Conservation (phyloP, 2,329 filamentous ascomycete genomes). For the Aspergillaceae sp. region DNA sequence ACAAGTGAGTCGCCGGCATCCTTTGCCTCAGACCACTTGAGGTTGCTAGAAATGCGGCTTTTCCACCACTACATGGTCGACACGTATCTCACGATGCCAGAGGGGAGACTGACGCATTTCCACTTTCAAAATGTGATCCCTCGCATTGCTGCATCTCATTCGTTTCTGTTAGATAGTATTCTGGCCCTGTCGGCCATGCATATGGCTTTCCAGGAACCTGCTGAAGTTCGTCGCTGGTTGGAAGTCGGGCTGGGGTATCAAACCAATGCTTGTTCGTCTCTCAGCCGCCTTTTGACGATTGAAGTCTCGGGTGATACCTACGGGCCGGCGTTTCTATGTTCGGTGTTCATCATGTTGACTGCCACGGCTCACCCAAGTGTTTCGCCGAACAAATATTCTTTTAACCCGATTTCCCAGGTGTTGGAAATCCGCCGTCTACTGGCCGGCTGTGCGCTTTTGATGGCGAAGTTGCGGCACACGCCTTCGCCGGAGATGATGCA, state of each 20-base stretch:
- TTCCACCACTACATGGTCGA: slow-evolving; percentile 33
- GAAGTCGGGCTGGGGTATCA: slow-evolving; percentile 31
- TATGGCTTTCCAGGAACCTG: slow-evolving; percentile 25
- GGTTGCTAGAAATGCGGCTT: slow-evolving; percentile 29
- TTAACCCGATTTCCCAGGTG: slow-evolving; percentile 19
- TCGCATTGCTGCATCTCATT: slow-evolving; percentile 32
- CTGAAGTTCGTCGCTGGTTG: slow-evolving; percentile 23
- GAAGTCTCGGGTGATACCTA: slow-evolving; percentile 35
- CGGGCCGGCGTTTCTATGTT: slow-evolving; percentile 35
- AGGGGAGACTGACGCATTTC: slow-evolving; percentile 21
- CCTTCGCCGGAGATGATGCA: slow-evolving; percentile 7
- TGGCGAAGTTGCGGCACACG: not conserved
- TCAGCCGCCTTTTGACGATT: slow-evolving; percentile 23
- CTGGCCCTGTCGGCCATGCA: slow-evolving; percentile 40
- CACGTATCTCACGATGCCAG: slow-evolving; percentile 26
- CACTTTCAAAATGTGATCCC: slow-evolving; percentile 29
- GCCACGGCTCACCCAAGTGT: slow-evolving; percentile 24
- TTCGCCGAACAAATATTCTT: slow-evolving; percentile 14
- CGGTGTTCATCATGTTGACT: slow-evolving; percentile 33
- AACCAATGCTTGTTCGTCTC: slow-evolving; percentile 25
- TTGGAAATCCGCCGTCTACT: slow-evolving; percentile 22
- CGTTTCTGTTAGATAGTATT: slow-evolving; percentile 38
- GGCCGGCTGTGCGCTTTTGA: slow-evolving; percentile 21
- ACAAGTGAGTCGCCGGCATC: slow-evolving; percentile 6
- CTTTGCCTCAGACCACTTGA: slow-evolving; percentile 6